Evolutionary conservation across 1,139 yeast species (phyloP), one percentile per base, ranked within the genome.

Genomic region (Geotrichum europaeum): DNA sequence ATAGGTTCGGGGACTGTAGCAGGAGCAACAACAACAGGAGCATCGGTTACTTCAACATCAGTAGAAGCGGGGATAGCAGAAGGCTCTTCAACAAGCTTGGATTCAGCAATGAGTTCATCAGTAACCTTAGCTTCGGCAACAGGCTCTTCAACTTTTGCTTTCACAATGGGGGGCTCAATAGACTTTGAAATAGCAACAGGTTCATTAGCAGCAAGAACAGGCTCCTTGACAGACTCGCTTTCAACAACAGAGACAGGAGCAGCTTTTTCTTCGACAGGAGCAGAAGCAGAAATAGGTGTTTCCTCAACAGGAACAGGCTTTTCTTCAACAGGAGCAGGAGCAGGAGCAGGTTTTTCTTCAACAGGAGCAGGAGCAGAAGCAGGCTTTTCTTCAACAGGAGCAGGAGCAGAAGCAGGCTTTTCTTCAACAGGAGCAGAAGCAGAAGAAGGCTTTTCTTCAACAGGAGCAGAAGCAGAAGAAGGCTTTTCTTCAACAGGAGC

Each of bases 71-170:
- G 30, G 12, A 13, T 49, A 13, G 28, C 53, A 47, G 51, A 18
- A 15, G 53, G 10, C 47, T 49, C 51, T 40, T 43, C 59, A 43
- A 53, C 45, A 55, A 56, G 32, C 40, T 55, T 24, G 25, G 25
- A 24, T 24, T 24, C 25, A 24, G 4, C 25, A 5, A 24, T 24
- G 25, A 5, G 25, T 24, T 24, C 25, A 3, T 24, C 25, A 24
- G 4, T 24, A 24, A 24, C 25, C 25, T 24, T 24, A 24, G 25
- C 25, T 24, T 24, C 57, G 34, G 32, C 30, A 36, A 7, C 49
- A 45, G 57, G 60, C 58, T 40, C 59, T 13, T 49, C 51, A 9
- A 56, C 51, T 18, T 45, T 49, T n/a, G 40, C 53, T 30, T 47
- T 20, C 9, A 40, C 49, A 20, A 20, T 47, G 2, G 55, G 47